These are phyloP conservation scores for Irpex sp. DNA, from an alignment of 1,284 basidiomycete species.

Conservation along the genomic window DNA sequence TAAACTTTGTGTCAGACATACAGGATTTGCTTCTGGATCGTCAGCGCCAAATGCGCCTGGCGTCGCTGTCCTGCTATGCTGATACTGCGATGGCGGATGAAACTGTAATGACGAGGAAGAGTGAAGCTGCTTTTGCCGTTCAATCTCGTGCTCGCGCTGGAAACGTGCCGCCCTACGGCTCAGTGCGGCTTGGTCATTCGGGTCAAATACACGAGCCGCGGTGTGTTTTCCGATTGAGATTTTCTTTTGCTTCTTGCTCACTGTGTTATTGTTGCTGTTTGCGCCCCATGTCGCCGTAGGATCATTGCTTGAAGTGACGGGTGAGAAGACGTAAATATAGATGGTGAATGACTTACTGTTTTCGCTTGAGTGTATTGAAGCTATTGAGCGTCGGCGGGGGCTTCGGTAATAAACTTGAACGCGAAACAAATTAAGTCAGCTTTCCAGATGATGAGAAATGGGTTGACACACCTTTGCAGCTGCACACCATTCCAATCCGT, in stretches of 20 bases:
- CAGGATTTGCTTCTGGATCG: conserved; percentile 69
- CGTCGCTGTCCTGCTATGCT: conserved; percentile 40
- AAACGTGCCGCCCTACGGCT: conserved; percentile 74
- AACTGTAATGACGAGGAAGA: conserved; percentile 40
- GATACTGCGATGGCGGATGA: background rate
- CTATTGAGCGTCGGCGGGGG: conserved; percentile 42
- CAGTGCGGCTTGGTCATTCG: conserved; percentile 63
- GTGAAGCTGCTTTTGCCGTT: conserved; percentile 56
- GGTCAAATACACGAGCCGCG: conserved; percentile 41
- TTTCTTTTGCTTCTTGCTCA: conserved; percentile 71
- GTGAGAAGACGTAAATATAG: background rate
- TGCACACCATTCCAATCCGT: conserved; percentile 85
- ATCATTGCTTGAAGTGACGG: background rate
- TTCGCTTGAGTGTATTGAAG: conserved; percentile 61
- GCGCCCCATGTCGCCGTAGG: background rate
- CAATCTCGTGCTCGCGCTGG: conserved; percentile 77
- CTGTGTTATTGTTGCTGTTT: conserved; percentile 35
- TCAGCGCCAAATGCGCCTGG: conserved; percentile 52
- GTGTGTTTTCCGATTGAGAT: conserved; percentile 41
- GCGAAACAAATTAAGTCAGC: conserved; percentile 20
- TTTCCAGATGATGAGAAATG: conserved; percentile 8
- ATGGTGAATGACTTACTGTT: conserved; percentile 40
- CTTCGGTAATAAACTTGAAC: conserved; percentile 60
- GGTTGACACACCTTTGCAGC: conserved; percentile 62
- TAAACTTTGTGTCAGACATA: conserved; percentile 33